These are phyloP conservation scores for Penicillium digitatum DNA, from an alignment of 2,329 filamentous ascomycete species.

Conservation along the genomic window DNA sequence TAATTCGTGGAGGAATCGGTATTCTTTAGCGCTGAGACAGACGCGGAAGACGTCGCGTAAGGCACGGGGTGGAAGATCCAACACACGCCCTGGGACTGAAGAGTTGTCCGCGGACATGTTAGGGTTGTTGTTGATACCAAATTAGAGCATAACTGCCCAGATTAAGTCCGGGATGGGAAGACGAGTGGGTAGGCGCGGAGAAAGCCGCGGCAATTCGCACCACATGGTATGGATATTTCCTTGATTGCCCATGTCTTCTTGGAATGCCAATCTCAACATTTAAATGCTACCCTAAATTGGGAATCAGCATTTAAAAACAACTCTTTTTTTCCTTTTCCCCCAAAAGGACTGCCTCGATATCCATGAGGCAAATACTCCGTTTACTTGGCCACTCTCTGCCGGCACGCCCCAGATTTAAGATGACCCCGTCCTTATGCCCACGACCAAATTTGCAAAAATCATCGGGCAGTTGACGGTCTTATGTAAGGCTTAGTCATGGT, in stretches of 20 bases:
- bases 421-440: conserved; percentile 41
- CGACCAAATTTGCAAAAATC: conserved; percentile 43
- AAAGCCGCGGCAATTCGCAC: neutral
- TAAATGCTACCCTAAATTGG: neutral
- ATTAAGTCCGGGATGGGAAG: conserved; percentile 5
- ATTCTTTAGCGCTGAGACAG: conserved; percentile 77
- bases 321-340: neutral
- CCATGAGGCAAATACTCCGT: conserved; percentile 45
- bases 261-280: neutral
- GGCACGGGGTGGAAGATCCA: conserved; percentile 62
- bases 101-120: conserved; percentile 26
- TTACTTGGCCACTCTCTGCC: conserved; percentile 45
- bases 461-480: too few species aligned
- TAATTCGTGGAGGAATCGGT: conserved; percentile 77
- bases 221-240: neutral
- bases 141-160: neutral
- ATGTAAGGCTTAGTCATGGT: too few species aligned
- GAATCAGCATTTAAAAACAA: neutral
- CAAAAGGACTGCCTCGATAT: conserved; percentile 39
- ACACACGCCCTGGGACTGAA: conserved; percentile 7
- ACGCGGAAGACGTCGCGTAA: conserved; percentile 83
- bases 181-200: neutral
- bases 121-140: conserved; percentile 4
- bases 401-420: conserved; percentile 40
- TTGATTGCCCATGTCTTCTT: neutral